phyloP scores from a whole-genome alignment of 345 rosid species.

The Erodium maritimum region DNA sequence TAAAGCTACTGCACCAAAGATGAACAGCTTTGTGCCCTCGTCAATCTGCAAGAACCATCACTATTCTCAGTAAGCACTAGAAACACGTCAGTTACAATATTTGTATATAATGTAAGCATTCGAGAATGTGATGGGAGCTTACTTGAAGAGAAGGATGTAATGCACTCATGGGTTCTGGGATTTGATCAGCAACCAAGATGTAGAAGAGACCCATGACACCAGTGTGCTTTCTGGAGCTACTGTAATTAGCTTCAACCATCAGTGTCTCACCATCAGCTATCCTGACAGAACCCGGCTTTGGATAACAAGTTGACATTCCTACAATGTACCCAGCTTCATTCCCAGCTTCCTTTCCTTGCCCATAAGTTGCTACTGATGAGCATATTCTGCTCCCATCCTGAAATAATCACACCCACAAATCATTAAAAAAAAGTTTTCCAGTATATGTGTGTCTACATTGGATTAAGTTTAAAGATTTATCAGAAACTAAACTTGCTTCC shows the following conservation, averaged over 20 bases:
- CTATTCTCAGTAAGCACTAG: too few relatives aligned
- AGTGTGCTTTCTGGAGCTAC: conserved; percentile 32
- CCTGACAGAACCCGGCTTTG: conserved; percentile 49
- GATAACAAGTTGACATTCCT: conserved; percentile 90
- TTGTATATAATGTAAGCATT: too few relatives aligned
- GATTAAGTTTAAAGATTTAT: too few relatives aligned
- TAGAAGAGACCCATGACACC: conserved; percentile 90
- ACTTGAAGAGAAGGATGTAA: conserved; percentile 19
- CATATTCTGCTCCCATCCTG: conserved; percentile 59
- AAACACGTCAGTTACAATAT: too few relatives aligned
- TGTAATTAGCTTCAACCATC: conserved; percentile 54
- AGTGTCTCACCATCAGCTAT: conserved; percentile 50
- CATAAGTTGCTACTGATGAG: conserved; percentile 49
- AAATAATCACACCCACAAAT: conserved; percentile 6
- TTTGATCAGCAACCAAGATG: conserved; percentile 45
- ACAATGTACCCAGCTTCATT: conserved; percentile 81
- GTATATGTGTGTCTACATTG: too few relatives aligned
- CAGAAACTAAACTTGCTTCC: too few relatives aligned
- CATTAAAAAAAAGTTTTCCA: conserved; percentile 1
- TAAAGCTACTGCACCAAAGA: too few relatives aligned
- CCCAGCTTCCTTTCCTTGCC: conserved; percentile 65
- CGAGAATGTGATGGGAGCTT: conserved; percentile 1
- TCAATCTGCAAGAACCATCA: too few relatives aligned
- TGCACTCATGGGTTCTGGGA: conserved; percentile 19
- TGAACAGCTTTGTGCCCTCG: too few relatives aligned